Conservation (phyloP, 2,329 filamentous ascomycete species). For the Ascochyta viciae-villosae region DNA sequence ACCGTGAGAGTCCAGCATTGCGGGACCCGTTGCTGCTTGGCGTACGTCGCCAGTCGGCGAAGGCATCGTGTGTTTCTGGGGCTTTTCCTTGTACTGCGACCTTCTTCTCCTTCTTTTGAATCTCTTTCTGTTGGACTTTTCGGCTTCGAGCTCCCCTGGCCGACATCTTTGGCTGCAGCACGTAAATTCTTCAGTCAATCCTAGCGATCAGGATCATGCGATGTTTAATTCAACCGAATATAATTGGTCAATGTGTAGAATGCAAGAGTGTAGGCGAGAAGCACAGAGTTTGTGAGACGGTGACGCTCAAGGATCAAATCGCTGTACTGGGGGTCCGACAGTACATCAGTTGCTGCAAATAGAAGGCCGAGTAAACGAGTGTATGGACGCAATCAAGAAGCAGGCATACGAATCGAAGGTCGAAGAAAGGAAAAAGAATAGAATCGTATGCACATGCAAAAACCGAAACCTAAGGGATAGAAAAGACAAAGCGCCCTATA, state of each 20-base stretch:
- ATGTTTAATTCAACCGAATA: not conserved
- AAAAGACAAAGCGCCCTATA: conserved; percentile 19
- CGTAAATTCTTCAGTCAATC: not conserved
- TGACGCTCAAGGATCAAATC: not conserved
- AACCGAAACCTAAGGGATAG: conserved; percentile 18
- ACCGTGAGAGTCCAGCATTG: conserved; percentile 30
- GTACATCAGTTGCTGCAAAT: not conserved
- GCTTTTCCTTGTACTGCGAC: conserved; percentile 38
- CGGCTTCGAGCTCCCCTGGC: conserved; percentile 50
- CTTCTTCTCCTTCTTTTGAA: conserved; percentile 51
- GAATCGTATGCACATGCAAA: not conserved
- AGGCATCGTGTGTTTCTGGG: conserved; percentile 38
- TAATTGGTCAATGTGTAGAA: not conserved
- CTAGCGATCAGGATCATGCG: not conserved
- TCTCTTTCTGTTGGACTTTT: conserved; percentile 50
- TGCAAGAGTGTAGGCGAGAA: not conserved
- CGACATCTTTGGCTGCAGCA: conserved; percentile 38
- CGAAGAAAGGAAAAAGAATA: not conserved
- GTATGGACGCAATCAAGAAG: not conserved
- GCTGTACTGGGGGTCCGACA: not conserved
- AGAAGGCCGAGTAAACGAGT: not conserved
- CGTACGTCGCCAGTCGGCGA: conserved; percentile 38
- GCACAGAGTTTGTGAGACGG: not conserved
- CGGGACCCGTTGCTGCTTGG: conserved; percentile 29
- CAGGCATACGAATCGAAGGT: not conserved